Conservation (phyloP, 805 yeast genomes). For the Phaffomyces opuntiae region DNA sequence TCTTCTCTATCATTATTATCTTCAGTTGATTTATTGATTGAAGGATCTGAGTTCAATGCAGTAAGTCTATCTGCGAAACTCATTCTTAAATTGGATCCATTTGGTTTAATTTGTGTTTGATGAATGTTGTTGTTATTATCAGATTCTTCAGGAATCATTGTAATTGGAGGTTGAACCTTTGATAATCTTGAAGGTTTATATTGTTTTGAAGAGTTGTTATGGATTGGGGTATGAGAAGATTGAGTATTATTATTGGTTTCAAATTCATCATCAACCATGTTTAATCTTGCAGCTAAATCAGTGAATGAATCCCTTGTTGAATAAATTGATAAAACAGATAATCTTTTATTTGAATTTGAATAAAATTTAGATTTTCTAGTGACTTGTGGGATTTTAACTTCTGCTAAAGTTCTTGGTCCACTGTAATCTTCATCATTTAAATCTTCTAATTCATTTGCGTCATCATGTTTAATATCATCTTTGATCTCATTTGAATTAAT, state of each 20-base stretch:
- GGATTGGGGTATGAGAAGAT: too few relatives aligned
- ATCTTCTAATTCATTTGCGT: neutral
- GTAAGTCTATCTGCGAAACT: constrained; percentile 34
- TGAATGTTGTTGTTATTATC: constrained; percentile 1
- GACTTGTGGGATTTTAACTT: constrained; percentile 62
- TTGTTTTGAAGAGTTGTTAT: constrained; percentile 5
- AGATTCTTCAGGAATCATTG: constrained; percentile 18
- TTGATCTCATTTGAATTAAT: constrained; percentile 13
- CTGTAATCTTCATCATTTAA: constrained; percentile 1
- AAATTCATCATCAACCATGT: constrained; percentile 13
- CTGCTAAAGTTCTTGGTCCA: constrained; percentile 49
- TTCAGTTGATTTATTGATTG: neutral
- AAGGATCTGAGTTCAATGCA: constrained; percentile 10
- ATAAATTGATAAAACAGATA: constrained; percentile 65
- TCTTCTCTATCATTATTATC: constrained; percentile 3
- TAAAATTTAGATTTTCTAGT: constrained; percentile 61
- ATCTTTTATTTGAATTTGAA: constrained; percentile 55
- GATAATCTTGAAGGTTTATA: constrained; percentile 6
- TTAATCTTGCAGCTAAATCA: constrained; percentile 43
- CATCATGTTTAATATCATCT: constrained; percentile 6
- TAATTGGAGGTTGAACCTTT: constrained; percentile 5
- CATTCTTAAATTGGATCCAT: constrained; percentile 21
- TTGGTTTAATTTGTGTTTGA: constrained; percentile 1
- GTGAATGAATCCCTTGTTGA: constrained; percentile 61
- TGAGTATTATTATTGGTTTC: neutral